phyloP scores from a whole-genome alignment of 2,329 filamentous ascomycete genomes.

The Aspergillus hortae region DNA sequence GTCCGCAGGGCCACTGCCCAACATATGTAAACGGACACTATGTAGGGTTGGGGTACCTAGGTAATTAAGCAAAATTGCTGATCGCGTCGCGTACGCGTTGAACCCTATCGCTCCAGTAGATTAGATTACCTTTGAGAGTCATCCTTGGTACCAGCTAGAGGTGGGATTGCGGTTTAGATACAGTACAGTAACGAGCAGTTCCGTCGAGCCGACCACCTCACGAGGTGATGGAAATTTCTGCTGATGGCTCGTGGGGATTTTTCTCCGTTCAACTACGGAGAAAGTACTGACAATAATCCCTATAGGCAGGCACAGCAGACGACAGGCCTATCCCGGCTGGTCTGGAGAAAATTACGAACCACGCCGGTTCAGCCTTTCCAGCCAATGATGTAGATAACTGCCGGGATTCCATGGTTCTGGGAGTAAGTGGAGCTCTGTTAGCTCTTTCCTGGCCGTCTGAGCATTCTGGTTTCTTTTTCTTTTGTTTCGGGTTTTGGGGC shows the following conservation, averaged over 20 bases:
- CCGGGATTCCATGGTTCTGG: constrained; percentile 12
- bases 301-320: too few species aligned
- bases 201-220: not conserved
- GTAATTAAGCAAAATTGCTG: constrained; percentile 4
- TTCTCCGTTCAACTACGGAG: not conserved
- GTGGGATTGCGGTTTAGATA: not conserved
- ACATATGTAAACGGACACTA: not conserved
- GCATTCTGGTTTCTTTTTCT: not conserved
- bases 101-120: too few species aligned
- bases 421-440: constrained; percentile 5
- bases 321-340: not conserved
- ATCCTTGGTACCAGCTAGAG: too few species aligned
- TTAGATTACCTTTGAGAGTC: too few species aligned
- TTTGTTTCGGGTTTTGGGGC: not conserved
- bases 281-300: not conserved
- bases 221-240: constrained; percentile 3
- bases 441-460: not conserved
- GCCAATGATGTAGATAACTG: constrained; percentile 9
- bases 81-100: constrained; percentile 16
- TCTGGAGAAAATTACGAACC: constrained; percentile 4
- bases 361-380: constrained; percentile 1
- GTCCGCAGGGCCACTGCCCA: not conserved
- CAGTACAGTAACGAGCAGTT: not conserved
- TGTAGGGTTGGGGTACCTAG: not conserved
- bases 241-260: constrained; percentile 1